phyloP scores from a whole-genome alignment of 106 monocot genomes.

The Xerophyta viscosa region DNA sequence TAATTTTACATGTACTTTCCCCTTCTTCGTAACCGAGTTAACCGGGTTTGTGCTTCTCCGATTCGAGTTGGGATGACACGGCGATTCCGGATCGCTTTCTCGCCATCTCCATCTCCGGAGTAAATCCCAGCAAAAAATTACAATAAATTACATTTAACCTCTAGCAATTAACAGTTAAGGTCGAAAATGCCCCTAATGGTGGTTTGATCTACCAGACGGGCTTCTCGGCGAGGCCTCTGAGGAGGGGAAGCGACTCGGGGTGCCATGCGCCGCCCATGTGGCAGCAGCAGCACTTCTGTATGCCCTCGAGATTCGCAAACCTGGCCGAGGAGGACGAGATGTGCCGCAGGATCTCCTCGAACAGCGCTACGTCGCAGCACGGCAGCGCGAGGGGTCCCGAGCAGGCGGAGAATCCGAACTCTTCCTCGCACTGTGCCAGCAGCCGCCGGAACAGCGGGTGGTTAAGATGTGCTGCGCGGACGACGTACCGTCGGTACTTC shows the following conservation, averaged over 20 bases:
- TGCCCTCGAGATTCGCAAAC: not conserved
- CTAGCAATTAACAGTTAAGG: too few relatives aligned
- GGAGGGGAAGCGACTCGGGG: conserved; percentile 24
- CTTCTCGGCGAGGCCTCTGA: conserved; percentile 18
- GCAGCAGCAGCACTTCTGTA: not conserved
- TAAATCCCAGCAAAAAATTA: not conserved
- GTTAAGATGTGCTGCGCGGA: conserved; percentile 50
- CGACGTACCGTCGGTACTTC: conserved; percentile 32
- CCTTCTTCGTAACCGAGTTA: too few relatives aligned
- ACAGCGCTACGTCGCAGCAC: conserved; percentile 44
- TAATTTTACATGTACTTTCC: too few relatives aligned
- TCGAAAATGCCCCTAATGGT: too few relatives aligned
- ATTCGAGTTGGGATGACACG: conserved; percentile 5
- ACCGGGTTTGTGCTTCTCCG: too few relatives aligned
- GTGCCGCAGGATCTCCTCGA: conserved; percentile 40
- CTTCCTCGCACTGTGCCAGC: conserved; percentile 49
- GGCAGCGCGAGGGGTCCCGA: conserved; percentile 51
- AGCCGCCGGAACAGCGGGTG: conserved; percentile 60
- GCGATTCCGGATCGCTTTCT: not conserved
- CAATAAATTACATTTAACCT: not conserved
- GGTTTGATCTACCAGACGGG: conserved; percentile 5
- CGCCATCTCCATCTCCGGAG: conserved; percentile 4
- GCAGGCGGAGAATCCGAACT: conserved; percentile 39
- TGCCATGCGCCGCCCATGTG: conserved; percentile 9
- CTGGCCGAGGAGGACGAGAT: conserved; percentile 29